These are phyloP conservation scores for Psilocybe cubensis DNA, from an alignment of 768 basidiomycete genomes.

Conservation along the genomic window DNA sequence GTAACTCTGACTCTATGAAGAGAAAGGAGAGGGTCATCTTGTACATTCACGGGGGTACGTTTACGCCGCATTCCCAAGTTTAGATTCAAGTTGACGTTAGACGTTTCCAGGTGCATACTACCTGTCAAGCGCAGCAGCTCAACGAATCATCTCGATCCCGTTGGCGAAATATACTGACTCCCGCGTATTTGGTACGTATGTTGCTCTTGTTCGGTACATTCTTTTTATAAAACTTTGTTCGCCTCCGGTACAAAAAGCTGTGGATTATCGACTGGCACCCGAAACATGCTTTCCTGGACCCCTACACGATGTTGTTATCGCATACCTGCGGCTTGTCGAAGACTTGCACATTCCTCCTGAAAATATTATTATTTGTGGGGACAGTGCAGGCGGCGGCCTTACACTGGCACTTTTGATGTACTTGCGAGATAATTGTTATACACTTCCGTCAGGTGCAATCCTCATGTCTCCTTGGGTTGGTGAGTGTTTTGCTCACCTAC, in stretches of 20 bases:
- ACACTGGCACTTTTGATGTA: conserved; percentile 89
- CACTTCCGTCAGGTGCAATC: conserved; percentile 83
- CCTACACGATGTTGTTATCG: conserved; percentile 80
- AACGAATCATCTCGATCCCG: conserved; percentile 88
- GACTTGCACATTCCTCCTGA: conserved; percentile 90
- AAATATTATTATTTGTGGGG: conserved; percentile 88
- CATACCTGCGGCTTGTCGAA: conserved; percentile 85
- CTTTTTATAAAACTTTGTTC: not conserved
- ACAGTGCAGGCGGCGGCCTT: conserved; percentile 93
- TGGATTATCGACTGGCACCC: conserved; percentile 96
- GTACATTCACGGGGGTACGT: conserved; percentile 89
- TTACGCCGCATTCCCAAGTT: not conserved
- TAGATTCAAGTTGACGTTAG: not conserved
- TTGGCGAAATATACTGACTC: conserved; percentile 88
- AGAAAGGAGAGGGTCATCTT: conserved; percentile 83
- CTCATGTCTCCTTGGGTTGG: conserved; percentile 97
- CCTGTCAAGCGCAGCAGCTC: conserved; percentile 87
- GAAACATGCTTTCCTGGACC: conserved; percentile 95
- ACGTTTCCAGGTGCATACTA: conserved; percentile 81
- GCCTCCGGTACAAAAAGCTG: conserved; percentile 49
- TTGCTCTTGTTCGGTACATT: not conserved
- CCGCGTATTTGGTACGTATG: conserved; percentile 70
- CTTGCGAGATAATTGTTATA: conserved; percentile 88
- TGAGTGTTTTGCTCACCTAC: conserved; percentile 40
- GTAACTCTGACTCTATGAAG: conserved; percentile 26